These are phyloP conservation scores for Xylariomycetidae sp. DNA, from an alignment of 2,329 filamentous ascomycete species.

Conservation along the genomic window DNA sequence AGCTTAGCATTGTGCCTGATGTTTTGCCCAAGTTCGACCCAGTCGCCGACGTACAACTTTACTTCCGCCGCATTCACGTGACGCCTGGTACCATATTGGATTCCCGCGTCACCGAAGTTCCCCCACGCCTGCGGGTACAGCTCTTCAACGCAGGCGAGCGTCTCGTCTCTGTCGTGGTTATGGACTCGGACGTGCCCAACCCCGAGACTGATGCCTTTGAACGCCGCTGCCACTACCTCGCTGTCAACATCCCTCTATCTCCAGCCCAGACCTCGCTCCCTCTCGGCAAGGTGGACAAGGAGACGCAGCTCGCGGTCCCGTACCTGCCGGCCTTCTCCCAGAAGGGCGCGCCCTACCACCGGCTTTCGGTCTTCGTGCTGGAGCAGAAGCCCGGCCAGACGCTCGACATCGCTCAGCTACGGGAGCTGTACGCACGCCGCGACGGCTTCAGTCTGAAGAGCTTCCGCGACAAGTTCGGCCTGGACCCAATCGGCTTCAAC, in stretches of 20 bases:
- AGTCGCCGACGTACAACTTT: slow-evolving; percentile 72
- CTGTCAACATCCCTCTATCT: slow-evolving; percentile 55
- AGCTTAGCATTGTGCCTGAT: slow-evolving; percentile 86
- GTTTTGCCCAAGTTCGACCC: slow-evolving; percentile 77
- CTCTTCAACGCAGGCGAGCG: slow-evolving; percentile 78
- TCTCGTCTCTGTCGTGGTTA: slow-evolving; percentile 76
- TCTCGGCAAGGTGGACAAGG: slow-evolving; percentile 55
- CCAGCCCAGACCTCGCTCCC: slow-evolving; percentile 56
- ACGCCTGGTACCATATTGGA: slow-evolving; percentile 75
- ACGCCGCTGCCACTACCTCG: slow-evolving; percentile 83
- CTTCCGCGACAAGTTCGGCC: slow-evolving; percentile 64
- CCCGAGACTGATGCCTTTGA: slow-evolving; percentile 69
- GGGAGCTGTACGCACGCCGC: slow-evolving; percentile 47
- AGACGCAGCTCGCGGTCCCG: slow-evolving; percentile 65
- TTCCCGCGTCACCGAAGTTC: slow-evolving; percentile 65
- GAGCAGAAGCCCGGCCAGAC: slow-evolving; percentile 64
- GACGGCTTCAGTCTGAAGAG: slow-evolving; percentile 72
- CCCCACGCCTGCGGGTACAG: slow-evolving; percentile 76
- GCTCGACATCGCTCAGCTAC: slow-evolving; percentile 55
- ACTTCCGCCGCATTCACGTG: slow-evolving; percentile 67
- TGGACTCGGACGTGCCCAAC: slow-evolving; percentile 88
- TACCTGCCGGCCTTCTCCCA: slow-evolving; percentile 86
- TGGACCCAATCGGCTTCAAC: slow-evolving; percentile 74
- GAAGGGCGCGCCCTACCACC: slow-evolving; percentile 88
- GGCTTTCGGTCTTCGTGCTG: slow-evolving; percentile 76